These are phyloP conservation scores for Moniliophthora roreri DNA, from an alignment of 1,284 basidiomycete genomes.

Conservation along the genomic window DNA sequence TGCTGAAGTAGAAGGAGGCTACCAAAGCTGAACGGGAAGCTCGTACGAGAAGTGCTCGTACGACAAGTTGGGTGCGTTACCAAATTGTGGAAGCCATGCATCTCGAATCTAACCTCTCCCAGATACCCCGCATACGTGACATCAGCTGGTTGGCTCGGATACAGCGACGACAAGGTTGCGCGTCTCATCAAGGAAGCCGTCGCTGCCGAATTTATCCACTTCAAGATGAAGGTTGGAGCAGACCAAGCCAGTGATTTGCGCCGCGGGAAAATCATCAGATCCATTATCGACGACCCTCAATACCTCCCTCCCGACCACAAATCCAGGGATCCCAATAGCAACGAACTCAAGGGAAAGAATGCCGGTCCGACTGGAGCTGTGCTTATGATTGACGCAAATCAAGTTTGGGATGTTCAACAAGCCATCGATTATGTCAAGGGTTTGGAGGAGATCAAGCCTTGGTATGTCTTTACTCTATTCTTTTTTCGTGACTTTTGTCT, in stretches of 20 bases:
- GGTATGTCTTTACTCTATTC: conserved; percentile 55
- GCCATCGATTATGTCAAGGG: conserved; percentile 90
- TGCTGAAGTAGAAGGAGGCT: conserved; percentile 77
- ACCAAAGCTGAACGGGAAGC: conserved; percentile 82
- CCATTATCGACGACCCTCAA: conserved; percentile 90
- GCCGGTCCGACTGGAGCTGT: conserved; percentile 92
- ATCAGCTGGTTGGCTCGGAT: conserved; percentile 40
- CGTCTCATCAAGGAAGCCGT: conserved; percentile 87
- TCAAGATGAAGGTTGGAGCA: conserved; percentile 97
- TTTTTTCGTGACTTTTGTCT: too few relatives aligned
- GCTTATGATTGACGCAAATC: conserved; percentile 96
- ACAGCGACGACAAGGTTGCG: conserved; percentile 89
- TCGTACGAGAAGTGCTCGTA: conserved; percentile 75
- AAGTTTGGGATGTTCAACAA: conserved; percentile 94
- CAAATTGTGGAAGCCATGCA: conserved; percentile 80
- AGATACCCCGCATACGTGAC: not conserved
- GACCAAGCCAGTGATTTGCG: conserved; percentile 82
- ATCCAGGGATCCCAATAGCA: conserved; percentile 64
- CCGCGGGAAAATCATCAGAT: conserved; percentile 85
- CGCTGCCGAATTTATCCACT: conserved; percentile 88
- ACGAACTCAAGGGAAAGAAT: conserved; percentile 80
- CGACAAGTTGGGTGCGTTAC: conserved; percentile 58
- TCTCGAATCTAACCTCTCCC: conserved; percentile 42
- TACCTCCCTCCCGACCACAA: conserved; percentile 57
- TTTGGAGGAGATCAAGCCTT: conserved; percentile 84